These are phyloP conservation scores for Aspergillus sclerotioniger DNA, from an alignment of 495 filamentous ascomycete species.

Conservation along the genomic window DNA sequence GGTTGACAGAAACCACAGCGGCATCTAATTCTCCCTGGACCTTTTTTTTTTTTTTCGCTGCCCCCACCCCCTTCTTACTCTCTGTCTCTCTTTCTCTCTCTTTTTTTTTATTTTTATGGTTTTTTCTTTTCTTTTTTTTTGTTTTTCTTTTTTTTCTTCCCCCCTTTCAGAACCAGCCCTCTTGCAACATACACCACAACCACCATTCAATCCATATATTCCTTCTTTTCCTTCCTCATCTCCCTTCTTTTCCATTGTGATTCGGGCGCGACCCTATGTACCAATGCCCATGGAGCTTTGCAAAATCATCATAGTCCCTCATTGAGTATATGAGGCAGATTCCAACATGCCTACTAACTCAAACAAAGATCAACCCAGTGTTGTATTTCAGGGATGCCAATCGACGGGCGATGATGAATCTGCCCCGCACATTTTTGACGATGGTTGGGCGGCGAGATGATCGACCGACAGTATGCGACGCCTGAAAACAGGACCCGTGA, in stretches of 20 bases:
- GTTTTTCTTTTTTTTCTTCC: neutral
- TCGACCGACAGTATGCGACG: too few species aligned
- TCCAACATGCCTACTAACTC: neutral
- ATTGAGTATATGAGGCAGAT: neutral
- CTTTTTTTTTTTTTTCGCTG: conserved; percentile 15
- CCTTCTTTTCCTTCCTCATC: too few species aligned
- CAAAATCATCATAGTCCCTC: neutral
- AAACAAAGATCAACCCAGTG: neutral
- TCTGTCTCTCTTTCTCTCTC: neutral
- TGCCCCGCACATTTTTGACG: neutral
- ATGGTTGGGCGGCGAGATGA: neutral
- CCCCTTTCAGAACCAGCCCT: neutral
- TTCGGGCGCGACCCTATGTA: too few species aligned
- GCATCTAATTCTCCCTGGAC: neutral
- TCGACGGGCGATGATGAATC: neutral
- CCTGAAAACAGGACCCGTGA: neutral
- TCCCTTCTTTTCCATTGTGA: too few species aligned
- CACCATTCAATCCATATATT: neutral
- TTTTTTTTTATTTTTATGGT: conserved; percentile 2
- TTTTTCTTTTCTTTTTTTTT: conserved; percentile 1
- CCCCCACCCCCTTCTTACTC: neutral
- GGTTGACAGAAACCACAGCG: neutral
- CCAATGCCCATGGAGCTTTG: neutral
- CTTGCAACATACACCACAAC: neutral
- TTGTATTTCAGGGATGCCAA: neutral